Conservation (phyloP, 805 yeast genomes). For the Myxozyma kluyveri region DNA sequence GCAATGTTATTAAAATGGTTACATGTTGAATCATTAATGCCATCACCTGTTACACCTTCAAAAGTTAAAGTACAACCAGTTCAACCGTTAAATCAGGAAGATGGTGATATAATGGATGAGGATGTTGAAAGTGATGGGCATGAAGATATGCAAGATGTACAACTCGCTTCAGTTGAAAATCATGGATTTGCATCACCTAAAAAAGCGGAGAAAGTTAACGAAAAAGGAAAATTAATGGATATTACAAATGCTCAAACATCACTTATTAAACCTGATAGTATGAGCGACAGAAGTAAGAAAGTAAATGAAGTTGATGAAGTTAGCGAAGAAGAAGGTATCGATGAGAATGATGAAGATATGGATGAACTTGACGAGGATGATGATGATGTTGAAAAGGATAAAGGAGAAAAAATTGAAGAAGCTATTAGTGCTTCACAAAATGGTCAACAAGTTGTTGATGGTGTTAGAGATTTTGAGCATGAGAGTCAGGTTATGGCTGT, state of each 20-base stretch:
- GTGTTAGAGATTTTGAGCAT: constrained; percentile 31
- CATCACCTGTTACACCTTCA: not conserved
- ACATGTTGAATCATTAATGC: constrained; percentile 6
- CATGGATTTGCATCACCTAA: not conserved
- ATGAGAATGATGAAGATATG: constrained; percentile 39
- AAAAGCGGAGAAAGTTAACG: not conserved
- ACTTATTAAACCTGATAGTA: not conserved
- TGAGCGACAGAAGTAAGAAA: not conserved
- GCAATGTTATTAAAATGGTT: constrained; percentile 87
- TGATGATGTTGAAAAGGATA: constrained; percentile 32
- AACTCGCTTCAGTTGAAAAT: not conserved
- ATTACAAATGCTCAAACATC: not conserved
- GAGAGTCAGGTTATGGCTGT: constrained; percentile 9
- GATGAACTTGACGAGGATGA: constrained; percentile 40
- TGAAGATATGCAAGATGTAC: not conserved
- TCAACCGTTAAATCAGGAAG: not conserved
- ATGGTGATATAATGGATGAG: constrained; percentile 26
- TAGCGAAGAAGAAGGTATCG: constrained; percentile 26
- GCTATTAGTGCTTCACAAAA: not conserved
- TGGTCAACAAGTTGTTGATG: constrained; percentile 1
- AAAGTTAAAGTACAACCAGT: not conserved
- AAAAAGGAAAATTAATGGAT: too few relatives aligned
- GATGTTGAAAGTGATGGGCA: too few relatives aligned
- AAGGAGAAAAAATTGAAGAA: not conserved
- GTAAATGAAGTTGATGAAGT: not conserved